These are phyloP conservation scores for Entoloma clypeatum DNA, from an alignment of 1,284 basidiomycete genomes.

Conservation along the genomic window DNA sequence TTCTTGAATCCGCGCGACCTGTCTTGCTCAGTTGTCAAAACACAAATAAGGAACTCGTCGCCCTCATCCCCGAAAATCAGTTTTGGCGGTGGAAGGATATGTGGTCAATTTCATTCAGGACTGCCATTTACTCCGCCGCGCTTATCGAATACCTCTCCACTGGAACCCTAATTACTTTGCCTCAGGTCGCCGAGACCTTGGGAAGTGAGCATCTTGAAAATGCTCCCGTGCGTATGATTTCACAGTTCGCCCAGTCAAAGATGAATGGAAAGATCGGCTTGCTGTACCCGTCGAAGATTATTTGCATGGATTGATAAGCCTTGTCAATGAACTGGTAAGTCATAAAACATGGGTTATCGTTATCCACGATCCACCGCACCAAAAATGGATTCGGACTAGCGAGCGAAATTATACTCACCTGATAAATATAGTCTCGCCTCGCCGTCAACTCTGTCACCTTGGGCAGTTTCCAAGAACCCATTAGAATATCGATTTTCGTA, in stretches of 20 bases:
- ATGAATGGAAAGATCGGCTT: slow-evolving; percentile 68
- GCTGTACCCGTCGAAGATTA: slow-evolving; percentile 76
- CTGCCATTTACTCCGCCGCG: slow-evolving; percentile 62
- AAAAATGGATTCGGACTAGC: neutral
- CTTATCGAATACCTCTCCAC: slow-evolving; percentile 63
- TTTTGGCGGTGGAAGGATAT: slow-evolving; percentile 83
- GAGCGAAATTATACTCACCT: slow-evolving; percentile 10
- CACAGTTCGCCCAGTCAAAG: too few relatives aligned
- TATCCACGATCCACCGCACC: neutral
- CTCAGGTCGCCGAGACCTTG: slow-evolving; percentile 48
- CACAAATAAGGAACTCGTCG: slow-evolving; percentile 47
- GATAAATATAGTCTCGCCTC: slow-evolving; percentile 59
- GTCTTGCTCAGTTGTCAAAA: slow-evolving; percentile 52
- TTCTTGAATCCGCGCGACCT: slow-evolving; percentile 55
- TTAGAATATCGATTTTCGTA: slow-evolving; percentile 76
- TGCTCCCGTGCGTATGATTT: too few relatives aligned
- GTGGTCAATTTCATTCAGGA: slow-evolving; percentile 65
- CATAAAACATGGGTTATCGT: neutral
- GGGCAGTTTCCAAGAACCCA: slow-evolving; percentile 76
- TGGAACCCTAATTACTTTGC: slow-evolving; percentile 58
- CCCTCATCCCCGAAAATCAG: slow-evolving; percentile 62
- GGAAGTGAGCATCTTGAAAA: slow-evolving; percentile 51
- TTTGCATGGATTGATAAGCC: slow-evolving; percentile 75
- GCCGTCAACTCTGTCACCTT: slow-evolving; percentile 82
- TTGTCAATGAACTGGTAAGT: slow-evolving; percentile 73